Conservation (phyloP, 176 grass and related monocot genomes). For the Juncus inflexus region DNA sequence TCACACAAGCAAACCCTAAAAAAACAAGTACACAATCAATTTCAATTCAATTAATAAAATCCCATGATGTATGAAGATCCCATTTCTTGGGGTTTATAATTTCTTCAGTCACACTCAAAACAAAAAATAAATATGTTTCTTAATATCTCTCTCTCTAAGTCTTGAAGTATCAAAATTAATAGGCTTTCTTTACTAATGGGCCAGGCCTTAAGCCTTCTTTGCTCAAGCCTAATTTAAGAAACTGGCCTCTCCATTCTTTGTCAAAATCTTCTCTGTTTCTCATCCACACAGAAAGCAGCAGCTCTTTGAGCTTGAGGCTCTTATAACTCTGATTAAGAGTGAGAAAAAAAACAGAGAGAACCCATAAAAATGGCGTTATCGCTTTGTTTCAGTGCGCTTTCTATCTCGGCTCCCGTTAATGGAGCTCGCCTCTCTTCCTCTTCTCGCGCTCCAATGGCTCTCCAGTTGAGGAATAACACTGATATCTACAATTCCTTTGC, state of each 20-base stretch:
- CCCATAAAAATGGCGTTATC: constrained; percentile 46
- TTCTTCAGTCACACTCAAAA: no score
- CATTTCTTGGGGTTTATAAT: no score
- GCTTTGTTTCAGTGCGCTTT: constrained; percentile 50
- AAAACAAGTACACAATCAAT: no score
- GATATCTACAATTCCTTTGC: constrained; percentile 50
- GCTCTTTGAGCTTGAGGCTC: constrained; percentile 4
- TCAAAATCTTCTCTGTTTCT: not conserved
- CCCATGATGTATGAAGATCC: no score
- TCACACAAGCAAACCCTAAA: no score
- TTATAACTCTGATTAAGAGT: not conserved
- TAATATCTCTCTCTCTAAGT: no score
- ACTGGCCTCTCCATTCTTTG: not conserved
- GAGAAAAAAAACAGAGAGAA: constrained; percentile 11
- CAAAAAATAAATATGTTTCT: no score
- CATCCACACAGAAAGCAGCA: constrained; percentile 13
- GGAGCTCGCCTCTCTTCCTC: not conserved
- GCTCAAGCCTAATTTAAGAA: not conserved
- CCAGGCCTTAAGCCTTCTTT: no score
- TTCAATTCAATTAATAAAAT: no score
- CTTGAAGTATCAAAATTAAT: no score
- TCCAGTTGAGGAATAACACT: constrained; percentile 14
- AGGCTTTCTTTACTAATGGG: no score
- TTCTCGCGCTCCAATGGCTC: constrained; percentile 15
- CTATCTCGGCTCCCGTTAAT: constrained; percentile 26